phyloP scores from a whole-genome alignment of 202 grass and related monocot species.

The Setaria viridis region DNA sequence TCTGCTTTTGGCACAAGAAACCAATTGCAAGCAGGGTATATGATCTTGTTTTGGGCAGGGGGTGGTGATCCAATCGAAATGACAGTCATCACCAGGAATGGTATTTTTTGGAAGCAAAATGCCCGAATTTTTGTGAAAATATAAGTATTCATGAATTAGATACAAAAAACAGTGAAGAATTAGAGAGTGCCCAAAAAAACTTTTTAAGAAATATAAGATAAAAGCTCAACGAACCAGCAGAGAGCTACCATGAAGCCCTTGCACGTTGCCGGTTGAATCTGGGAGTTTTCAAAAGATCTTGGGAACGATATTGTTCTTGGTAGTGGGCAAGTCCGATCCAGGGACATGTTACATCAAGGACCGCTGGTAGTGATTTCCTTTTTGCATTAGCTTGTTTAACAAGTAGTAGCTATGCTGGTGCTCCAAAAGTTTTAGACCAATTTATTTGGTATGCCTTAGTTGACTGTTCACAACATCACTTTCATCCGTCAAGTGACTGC shows the following conservation, averaged over 20 bases:
- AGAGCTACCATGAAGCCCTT: not conserved
- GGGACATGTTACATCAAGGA: conserved; percentile 4
- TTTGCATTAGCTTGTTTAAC: not conserved
- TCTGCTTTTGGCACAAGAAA: not conserved
- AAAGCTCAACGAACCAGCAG: not conserved
- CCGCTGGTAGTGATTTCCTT: not conserved
- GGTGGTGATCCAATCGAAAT: not conserved
- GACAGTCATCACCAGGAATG: too few relatives aligned
- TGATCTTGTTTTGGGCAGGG: not conserved
- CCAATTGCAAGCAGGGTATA: not conserved
- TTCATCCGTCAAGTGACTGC: not conserved
- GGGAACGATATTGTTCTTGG: not conserved
- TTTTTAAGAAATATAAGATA: not conserved
- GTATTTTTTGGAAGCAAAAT: not conserved
- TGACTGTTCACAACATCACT: conserved; percentile 4
- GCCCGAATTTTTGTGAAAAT: not conserved
- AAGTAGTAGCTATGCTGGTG: not conserved
- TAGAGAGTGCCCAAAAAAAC: not conserved
- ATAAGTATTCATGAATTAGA: not conserved
- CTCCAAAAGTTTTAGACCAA: not conserved
- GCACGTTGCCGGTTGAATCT: not conserved
- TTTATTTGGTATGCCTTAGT: not conserved
- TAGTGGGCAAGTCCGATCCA: not conserved
- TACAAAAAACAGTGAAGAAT: not conserved
- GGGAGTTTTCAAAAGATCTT: not conserved